phyloP scores from a whole-genome alignment of 1,284 basidiomycete species.

The Rhodotorula mucilaginosa region DNA sequence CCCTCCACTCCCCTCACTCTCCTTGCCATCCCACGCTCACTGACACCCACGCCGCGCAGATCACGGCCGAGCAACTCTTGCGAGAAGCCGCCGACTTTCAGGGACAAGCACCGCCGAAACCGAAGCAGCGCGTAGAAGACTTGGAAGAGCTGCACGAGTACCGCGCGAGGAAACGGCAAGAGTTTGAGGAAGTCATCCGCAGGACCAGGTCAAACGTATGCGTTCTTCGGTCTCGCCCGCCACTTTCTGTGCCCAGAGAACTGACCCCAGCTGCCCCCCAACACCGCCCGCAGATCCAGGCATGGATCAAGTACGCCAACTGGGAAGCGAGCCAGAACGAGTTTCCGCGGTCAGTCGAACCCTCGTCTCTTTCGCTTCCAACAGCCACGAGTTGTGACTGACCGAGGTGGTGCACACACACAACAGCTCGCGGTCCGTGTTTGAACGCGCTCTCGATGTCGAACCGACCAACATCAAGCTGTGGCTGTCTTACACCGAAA shows the following conservation, averaged over 20 bases:
- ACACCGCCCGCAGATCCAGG: slow-evolving; percentile 47
- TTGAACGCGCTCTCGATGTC: slow-evolving; percentile 93
- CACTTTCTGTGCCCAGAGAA: slow-evolving; percentile 49
- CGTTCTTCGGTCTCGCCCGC: slow-evolving; percentile 47
- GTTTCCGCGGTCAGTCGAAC: slow-evolving; percentile 61
- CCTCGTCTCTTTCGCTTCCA: neutral
- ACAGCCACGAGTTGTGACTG: neutral
- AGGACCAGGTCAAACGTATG: slow-evolving; percentile 80
- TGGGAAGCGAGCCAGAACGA: slow-evolving; percentile 95
- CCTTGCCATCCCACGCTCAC: neutral
- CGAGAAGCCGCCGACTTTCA: slow-evolving; percentile 98
- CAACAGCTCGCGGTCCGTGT: slow-evolving; percentile 72
- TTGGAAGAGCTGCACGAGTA: slow-evolving; percentile 97
- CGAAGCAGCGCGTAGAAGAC: slow-evolving; percentile 93
- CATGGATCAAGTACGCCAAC: slow-evolving; percentile 62
- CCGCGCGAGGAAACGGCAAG: slow-evolving; percentile 86
- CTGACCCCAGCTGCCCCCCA: too few species aligned
- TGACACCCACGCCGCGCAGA: slow-evolving; percentile 55
- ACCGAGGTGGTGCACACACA: neutral
- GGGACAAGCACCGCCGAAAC: slow-evolving; percentile 82
- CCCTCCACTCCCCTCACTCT: neutral
- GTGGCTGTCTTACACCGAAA: slow-evolving; percentile 97
- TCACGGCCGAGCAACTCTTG: slow-evolving; percentile 95
- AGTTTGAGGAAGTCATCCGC: slow-evolving; percentile 93
- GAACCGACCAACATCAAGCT: slow-evolving; percentile 83